Base-by-base conservation (phyloP, 352 stramenopile species). In the Phytopythium kandeliae region DNA sequence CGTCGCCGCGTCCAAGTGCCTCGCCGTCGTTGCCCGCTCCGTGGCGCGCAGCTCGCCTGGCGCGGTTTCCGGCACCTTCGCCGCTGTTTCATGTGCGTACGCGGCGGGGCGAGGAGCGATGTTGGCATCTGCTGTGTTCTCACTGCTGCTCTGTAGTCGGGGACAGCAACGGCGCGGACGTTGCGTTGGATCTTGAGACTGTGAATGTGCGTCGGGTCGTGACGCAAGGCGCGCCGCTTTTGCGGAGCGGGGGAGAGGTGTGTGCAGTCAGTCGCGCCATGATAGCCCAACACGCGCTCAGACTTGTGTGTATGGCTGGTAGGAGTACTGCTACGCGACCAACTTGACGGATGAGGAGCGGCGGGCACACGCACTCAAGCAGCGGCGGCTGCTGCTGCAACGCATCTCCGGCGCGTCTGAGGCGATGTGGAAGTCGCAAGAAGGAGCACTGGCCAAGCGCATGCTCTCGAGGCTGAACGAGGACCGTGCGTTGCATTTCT, bases 181-280 rank as follows among this genome's bases (percentile, higher is more conserved):
- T 44, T 7, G 68, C 62, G 35, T 63, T 88, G 9, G 85, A 74
- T 45, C 67, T 82, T 31, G 58, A 74, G 35, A 81, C 64, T 0
- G 78, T 94, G 22, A 57, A 88, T 43, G 63, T 94, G 15, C 40
- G 57, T 0, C 57, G 61, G 1, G 77, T 94, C 46, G 67, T 94
- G 40, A 51, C 48, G 2, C 63, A 89, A 17, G 84, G 78, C 5
- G 75, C 78, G 13, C 79, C 84, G 24, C 40, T 94, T 33, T 42
- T 94, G 26, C 72, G 80, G 10, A 92, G 75, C 46, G 84, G 84
- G 22, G 84, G 84, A 25, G 77, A 94, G 59, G 77, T 85, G n/a
- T 17, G 63, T 64, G 10, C 2, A 13, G 15, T 31, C 3, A 30
- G 1, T 4, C 4, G 7, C 15, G 9, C 26, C 10, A 26, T 16